phyloP scores from a whole-genome alignment of 176 grass and related monocot genomes.

The Oryza punctata region DNA sequence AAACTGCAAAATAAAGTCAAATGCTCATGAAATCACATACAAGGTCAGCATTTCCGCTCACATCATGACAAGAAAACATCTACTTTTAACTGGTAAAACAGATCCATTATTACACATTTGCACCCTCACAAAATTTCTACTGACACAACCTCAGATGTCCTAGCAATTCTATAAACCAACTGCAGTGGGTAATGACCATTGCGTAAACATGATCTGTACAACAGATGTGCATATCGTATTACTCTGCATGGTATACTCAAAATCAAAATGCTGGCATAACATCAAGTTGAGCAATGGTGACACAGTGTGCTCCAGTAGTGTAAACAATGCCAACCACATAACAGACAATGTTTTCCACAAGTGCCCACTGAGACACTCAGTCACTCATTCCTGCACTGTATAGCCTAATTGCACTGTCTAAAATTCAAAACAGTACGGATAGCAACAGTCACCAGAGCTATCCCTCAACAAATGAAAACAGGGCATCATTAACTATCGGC shows the following conservation, averaged over 20 bases:
- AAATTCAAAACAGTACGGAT: conserved; percentile 4
- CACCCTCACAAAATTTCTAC: conserved; percentile 9
- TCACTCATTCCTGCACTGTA: background rate
- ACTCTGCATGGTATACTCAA: conserved; percentile 32
- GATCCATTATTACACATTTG: background rate
- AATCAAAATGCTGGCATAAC: conserved; percentile 10
- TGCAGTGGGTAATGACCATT: background rate
- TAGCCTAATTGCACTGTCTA: background rate
- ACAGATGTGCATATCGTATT: background rate
- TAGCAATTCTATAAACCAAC: conserved; percentile 14
- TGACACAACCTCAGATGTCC: conserved; percentile 1
- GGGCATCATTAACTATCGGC: background rate
- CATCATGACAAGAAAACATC: conserved; percentile 6
- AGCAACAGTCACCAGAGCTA: conserved; percentile 4
- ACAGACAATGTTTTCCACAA: background rate
- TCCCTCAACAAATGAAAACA: background rate
- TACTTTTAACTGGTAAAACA: conserved; percentile 8
- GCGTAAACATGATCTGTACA: conserved; percentile 16
- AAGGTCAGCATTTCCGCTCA: conserved; percentile 14
- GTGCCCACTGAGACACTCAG: background rate
- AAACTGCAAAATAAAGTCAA: conserved; percentile 66
- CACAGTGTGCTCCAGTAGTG: background rate
- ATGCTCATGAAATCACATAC: conserved; percentile 24
- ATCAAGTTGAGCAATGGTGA: conserved; percentile 8
- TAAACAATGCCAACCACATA: conserved; percentile 1